Evolutionary conservation across 768 basidiomycete genomes (phyloP), one percentile per base, ranked within the genome.

Genomic region (Kwoniella heveanensis): DNA sequence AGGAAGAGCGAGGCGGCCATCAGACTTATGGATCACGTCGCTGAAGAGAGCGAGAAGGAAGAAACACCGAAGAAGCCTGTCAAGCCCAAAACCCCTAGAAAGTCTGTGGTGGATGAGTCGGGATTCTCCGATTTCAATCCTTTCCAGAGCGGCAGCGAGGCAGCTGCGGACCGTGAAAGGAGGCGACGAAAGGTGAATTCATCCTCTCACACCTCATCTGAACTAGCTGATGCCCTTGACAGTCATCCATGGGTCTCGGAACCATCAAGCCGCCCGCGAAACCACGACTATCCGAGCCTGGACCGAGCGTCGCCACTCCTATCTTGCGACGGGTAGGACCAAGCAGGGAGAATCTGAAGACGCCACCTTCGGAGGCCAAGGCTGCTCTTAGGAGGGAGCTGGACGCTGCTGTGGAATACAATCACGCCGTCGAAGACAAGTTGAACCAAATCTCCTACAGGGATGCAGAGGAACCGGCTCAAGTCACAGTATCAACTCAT

Each of bases 91-190:
- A 76, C 71, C 2, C 74, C 74, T 1, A 61, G 67, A 26, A 57
- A 62, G 25, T 71, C 68, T 2, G 48, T 47, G 22, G 59, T 46
- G 17, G 74, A 75, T 4, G 73, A 76, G n/a, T 66, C 69, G 22
- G 76, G 70, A 3, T 79, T 78, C 56, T 78, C 77, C 12, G 77
- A 78, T 56, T 76, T 65, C 30, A 79, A 79, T 51, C 78, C 78
- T 1, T 79, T 79, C 61, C 78, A 79, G 61, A 74, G 74, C 52
- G 76, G 78, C 4, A 71, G 77, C 27, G 78, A 78, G 36, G 72
- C 61, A 7, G 72, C 72, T 21, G 71, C 68, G 1, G 66, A 67
- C 21, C 62, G 66, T 6, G 71, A 73, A 56, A 49, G 70, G 55
- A 50, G 76, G 25, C 64, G 69, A 46, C 64, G 76, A 59, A 68